Base-by-base conservation (phyloP, 2,329 filamentous ascomycete genomes). In the Knufia petricola region DNA sequence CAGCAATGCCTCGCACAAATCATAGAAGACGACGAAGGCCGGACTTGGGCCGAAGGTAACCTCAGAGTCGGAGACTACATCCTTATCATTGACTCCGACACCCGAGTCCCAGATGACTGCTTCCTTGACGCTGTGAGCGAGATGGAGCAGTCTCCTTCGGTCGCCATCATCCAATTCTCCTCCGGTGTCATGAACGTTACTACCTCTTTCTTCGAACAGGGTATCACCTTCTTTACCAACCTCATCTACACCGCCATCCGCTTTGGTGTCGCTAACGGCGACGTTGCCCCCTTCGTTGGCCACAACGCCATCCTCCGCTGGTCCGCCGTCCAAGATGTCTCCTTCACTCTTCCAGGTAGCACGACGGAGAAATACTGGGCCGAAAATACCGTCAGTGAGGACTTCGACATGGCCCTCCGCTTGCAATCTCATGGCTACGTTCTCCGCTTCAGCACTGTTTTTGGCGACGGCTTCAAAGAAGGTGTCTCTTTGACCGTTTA, bases 401-500 rank as follows among this genome's bases (percentile, higher is more conserved):
- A 88, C 58, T 87, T 87, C 48, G 84, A 87, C 52, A 84, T 87
- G 66, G 76, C 81, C 9, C 72, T 88, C 1, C 80, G 84, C 30
- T 72, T 87, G 3, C 84, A 88, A 63, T 79, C 77, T 54, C 70
- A 69, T 15, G 82, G 82, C 20, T 85, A 83, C 63, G 72, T 79
- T 30, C 77, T 86, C 39, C 81, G 84, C 10, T 70, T 87, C 0
- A 84, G 77, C 9, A 75, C 80, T 0, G 87, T 85, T 66, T 78
- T 81, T 47, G 76, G 77, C 30, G 76, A 79, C 3, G 82, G 78
- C 4, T 87, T 87, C 67, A 79, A 86, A 59, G 85, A 90, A 63
- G 85, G 86, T 55, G 85, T 90, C 47, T 89, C 85, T 1, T 71
- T 90, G 49, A 90, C 85, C 0, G 84, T 90, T 8, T 88, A 90